Base-by-base conservation (phyloP, 2,329 filamentous ascomycete species). In the Teratosphaeria zuluensis region DNA sequence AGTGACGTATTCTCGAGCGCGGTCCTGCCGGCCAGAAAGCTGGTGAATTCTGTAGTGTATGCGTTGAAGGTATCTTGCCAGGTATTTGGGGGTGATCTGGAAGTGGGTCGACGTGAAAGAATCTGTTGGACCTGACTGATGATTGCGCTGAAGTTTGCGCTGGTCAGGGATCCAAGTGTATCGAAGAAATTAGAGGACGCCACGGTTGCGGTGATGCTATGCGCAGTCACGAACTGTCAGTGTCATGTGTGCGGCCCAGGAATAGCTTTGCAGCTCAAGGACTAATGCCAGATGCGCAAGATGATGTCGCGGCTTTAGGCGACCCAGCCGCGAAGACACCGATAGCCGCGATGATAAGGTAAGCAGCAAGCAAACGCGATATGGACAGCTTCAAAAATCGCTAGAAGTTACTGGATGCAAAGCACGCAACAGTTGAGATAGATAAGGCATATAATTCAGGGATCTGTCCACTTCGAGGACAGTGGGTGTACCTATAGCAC, bases 1-100 rank as follows among this genome's bases (percentile, higher is more conserved):
- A 72, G 55, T 2, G 68, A 66, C 2, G 67, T 70, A 63, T 68
- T 68, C 58, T 72, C 69, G 30, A 70, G 60, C 3, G 67, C 38
- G 28, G 65, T 63, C 38, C 68, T 66, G 42, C 56, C 57, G 51
- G 63, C 57, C 38, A 69, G 59, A 58, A 68, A 65, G 56, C 67
- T 61, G 32, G 64, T 57, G 51, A 67, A n/a, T 6, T 28, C 16
- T 9, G 31, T 28, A 19, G 51, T 46, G 46, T 38, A 48, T 8
- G 16, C 54, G 57, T 54, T 48, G n/a, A 58, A 35, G 30, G 35
- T 38, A 16, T 62, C 58, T 28, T 58, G 61, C 56, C 56, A 61
- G 56, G 56, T 42, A 30, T 38, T 24, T 30, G 56, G 46, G 42
- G 33, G 21, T 24, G 42, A 35, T 11, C 46, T 32, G 16, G 57